phyloP scores from a whole-genome alignment of 352 stramenopile species.

The Globisporangium recalcitrans region DNA sequence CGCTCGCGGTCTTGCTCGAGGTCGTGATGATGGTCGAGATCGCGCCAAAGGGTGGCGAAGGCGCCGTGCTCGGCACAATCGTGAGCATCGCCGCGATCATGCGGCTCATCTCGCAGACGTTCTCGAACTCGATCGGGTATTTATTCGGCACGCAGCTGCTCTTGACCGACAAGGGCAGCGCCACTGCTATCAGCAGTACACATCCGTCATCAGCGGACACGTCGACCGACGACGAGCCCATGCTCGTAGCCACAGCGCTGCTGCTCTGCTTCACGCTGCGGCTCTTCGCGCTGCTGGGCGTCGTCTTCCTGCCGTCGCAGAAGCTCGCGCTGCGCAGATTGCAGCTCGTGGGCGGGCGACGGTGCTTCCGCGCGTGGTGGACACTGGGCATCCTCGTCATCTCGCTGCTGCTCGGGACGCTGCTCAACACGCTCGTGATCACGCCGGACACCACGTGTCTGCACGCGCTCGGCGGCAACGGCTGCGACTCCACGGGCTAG shows the following conservation, averaged over 20 bases:
- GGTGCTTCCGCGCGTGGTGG: constrained; percentile 20
- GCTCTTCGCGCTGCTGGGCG: constrained; percentile 22
- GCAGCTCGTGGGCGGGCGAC: constrained; percentile 10
- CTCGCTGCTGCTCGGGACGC: constrained; percentile 15
- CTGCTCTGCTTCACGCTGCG: constrained; percentile 23
- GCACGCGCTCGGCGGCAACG: constrained; percentile 25
- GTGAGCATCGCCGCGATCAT: constrained; percentile 39
- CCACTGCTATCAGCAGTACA: not conserved
- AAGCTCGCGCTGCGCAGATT: constrained; percentile 15
- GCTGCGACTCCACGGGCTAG: constrained; percentile 12
- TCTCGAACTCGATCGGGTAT: constrained; percentile 19
- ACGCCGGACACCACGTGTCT: constrained; percentile 27
- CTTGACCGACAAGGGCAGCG: constrained; percentile 8
- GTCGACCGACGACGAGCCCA: constrained; percentile 16
- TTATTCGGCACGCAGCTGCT: constrained; percentile 18
- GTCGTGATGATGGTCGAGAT: constrained; percentile 41
- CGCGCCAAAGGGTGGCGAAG: constrained; percentile 36
- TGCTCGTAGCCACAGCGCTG: constrained; percentile 28
- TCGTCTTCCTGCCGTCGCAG: constrained; percentile 22
- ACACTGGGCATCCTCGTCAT: constrained; percentile 19
- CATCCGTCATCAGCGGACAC: not conserved
- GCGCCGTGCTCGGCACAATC: constrained; percentile 36
- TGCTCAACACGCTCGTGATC: constrained; percentile 23
- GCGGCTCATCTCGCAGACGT: constrained; percentile 25
- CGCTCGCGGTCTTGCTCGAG: constrained; percentile 29